These are phyloP conservation scores for Moniliophthora roreri DNA, from an alignment of 1,284 basidiomycete genomes.

Conservation along the genomic window DNA sequence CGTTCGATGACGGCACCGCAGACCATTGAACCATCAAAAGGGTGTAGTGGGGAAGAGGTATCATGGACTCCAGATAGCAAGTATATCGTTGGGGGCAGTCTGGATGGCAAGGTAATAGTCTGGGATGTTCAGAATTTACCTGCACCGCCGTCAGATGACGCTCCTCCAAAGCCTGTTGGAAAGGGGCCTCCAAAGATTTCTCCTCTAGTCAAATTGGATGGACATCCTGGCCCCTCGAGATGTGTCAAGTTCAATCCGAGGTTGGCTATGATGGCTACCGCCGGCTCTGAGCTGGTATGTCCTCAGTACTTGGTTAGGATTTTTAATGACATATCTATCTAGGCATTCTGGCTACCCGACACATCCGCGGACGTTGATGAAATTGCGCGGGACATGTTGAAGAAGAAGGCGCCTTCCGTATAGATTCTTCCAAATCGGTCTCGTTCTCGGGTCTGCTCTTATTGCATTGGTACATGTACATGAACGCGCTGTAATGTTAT, in stretches of 20 bases:
- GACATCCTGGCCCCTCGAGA: constrained; percentile 79
- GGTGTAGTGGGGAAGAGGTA: constrained; percentile 83
- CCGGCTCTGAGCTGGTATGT: constrained; percentile 83
- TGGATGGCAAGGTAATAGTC: constrained; percentile 76
- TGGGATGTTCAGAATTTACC: constrained; percentile 79
- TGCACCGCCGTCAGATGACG: constrained; percentile 38
- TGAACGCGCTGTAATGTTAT: background rate
- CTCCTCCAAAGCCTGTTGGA: constrained; percentile 41
- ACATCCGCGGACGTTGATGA: constrained; percentile 46
- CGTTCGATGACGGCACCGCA: constrained; percentile 52
- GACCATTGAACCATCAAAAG: constrained; percentile 55
- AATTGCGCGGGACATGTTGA: constrained; percentile 39
- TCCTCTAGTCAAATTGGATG: constrained; percentile 64
- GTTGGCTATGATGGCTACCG: constrained; percentile 85
- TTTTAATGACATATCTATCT: constrained; percentile 18
- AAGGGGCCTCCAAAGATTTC: constrained; percentile 47
- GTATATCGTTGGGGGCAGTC: constrained; percentile 80
- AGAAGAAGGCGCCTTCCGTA: constrained; percentile 28
- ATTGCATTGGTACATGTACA: too few relatives aligned
- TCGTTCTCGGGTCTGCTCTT: too few relatives aligned
- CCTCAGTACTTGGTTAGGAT: background rate
- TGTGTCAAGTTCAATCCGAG: constrained; percentile 89
- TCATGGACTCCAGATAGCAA: constrained; percentile 92
- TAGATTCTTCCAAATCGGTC: background rate
- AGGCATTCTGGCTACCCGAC: constrained; percentile 87